Base-by-base conservation (phyloP, 225 moss, liverwort and hornwort species). In the Polytrichum formosum region DNA sequence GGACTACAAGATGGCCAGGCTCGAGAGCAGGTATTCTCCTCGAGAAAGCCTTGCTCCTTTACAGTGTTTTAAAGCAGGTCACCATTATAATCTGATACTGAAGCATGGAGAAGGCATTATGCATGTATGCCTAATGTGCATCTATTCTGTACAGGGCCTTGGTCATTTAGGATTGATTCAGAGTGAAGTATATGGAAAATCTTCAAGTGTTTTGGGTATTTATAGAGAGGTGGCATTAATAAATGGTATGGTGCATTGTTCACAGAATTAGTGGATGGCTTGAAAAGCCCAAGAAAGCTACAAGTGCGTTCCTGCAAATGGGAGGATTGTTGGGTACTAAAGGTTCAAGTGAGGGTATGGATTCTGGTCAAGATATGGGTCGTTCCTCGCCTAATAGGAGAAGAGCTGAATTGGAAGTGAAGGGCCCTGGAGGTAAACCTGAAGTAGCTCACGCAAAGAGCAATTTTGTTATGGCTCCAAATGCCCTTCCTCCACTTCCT, bases 201-300 rank as follows among this genome's bases (percentile, higher is more conserved):
- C 1, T 13, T 46, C 31, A 46, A 46, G 46, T 46, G 46, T 46
- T 46, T 13, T 46, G 46, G 46, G 46, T 16, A 46, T 46, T 13
- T 16, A 33, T 1, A 46, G 4, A 46, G 13, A 46, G 16, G 46
- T 46, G 46, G 46, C 16, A 46, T 46, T 46, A 13, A 46, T 46
- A 2, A 46, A 2, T 16, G 13, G 46, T 46, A 3, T 46, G 46
- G 46, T 46, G 46, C 46, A 46, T 31, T 46, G 13, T 46, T 16
- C 46, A 16, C 77, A 86, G 86, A 77, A 82, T 86, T 61, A 86
- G 86, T 80, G 86, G 73, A 73, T 86, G 86, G 86, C 82, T 86
- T 69, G 86, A 83, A 64, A 83, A 80, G 56, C 80, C 82, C 33
- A 83, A 80, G 68, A 83, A 22, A 75, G 82, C 86, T 28, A 82